Conservation (phyloP, 2,329 filamentous ascomycete species). For the Verticillium alfalfae region DNA sequence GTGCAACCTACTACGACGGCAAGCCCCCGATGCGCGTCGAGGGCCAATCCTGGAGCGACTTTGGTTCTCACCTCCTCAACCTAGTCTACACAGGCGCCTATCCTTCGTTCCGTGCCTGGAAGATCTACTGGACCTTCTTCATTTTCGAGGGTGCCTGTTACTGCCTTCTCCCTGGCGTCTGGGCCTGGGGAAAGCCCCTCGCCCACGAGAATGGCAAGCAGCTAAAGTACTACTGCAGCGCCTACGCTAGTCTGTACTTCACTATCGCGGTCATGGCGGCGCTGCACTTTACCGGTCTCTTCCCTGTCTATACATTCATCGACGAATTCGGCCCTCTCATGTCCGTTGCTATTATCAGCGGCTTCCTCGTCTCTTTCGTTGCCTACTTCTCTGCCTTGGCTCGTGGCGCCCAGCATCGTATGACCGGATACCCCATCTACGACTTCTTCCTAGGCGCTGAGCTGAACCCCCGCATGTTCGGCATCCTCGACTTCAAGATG, state of each 20-base stretch:
- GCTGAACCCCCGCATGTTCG: conserved; percentile 81
- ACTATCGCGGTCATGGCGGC: conserved; percentile 67
- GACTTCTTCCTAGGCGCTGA: conserved; percentile 95
- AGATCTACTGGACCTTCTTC: conserved; percentile 92
- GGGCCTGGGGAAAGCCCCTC: conserved; percentile 81
- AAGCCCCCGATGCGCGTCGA: conserved; percentile 60
- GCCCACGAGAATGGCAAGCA: conserved; percentile 78
- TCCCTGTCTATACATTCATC: conserved; percentile 85
- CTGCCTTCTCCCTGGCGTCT: conserved; percentile 80
- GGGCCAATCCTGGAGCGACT: conserved; percentile 60
- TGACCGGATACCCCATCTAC: conserved; percentile 81
- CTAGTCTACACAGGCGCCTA: conserved; percentile 79
- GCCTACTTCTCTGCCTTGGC: conserved; percentile 81
- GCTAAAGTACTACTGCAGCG: conserved; percentile 92
- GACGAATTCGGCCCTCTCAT: conserved; percentile 94
- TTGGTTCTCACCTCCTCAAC: conserved; percentile 58
- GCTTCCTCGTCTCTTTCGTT: conserved; percentile 74
- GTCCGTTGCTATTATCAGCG: conserved; percentile 87
- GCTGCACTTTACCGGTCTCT: conserved; percentile 78
- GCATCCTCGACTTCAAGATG: conserved; percentile 90
- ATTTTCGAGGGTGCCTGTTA: conserved; percentile 80
- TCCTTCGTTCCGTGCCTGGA: conserved; percentile 77
- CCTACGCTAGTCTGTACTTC: conserved; percentile 78
- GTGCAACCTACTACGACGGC: conserved; percentile 78
- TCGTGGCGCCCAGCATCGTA: conserved; percentile 81